phyloP scores from a whole-genome alignment of 1,284 basidiomycete species.

The Sparassis latifolia region DNA sequence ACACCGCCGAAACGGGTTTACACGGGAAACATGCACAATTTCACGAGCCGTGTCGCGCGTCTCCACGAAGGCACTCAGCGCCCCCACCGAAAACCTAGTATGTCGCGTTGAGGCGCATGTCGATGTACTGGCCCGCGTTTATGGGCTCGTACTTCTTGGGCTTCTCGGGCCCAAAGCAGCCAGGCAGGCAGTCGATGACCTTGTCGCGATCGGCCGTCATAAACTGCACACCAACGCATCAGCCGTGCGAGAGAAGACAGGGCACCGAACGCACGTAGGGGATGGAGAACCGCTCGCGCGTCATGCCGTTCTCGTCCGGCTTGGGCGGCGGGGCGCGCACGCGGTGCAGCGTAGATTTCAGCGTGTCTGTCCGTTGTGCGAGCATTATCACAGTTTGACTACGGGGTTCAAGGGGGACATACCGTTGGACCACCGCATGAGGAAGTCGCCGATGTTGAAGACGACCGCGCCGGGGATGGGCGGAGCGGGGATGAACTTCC shows the following conservation, averaged over 20 bases:
- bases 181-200: constrained; percentile 41
- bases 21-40: no score
- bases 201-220: constrained; percentile 27
- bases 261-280: constrained; percentile 36
- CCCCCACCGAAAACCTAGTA: neutral
- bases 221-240: constrained; percentile 7
- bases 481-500: constrained; percentile 38
- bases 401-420: neutral
- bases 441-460: constrained; percentile 53
- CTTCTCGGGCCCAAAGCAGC: constrained; percentile 35
- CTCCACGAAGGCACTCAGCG: no score
- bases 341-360: constrained; percentile 43
- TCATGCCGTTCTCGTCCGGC: constrained; percentile 24
- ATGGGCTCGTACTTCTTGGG: constrained; percentile 36
- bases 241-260: no score
- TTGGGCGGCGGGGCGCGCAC: constrained; percentile 38
- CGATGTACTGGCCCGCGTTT: neutral
- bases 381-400: no score
- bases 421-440: constrained; percentile 37
- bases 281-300: constrained; percentile 44
- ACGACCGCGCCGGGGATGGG: constrained; percentile 42
- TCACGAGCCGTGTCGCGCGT: no score
- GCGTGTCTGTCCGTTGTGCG: constrained; percentile 49
- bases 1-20: no score
- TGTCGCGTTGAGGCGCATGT: neutral